These are phyloP conservation scores for Rhipidocladum racemiflorum DNA, from an alignment of 176 grass and related monocot genomes.

Conservation along the genomic window DNA sequence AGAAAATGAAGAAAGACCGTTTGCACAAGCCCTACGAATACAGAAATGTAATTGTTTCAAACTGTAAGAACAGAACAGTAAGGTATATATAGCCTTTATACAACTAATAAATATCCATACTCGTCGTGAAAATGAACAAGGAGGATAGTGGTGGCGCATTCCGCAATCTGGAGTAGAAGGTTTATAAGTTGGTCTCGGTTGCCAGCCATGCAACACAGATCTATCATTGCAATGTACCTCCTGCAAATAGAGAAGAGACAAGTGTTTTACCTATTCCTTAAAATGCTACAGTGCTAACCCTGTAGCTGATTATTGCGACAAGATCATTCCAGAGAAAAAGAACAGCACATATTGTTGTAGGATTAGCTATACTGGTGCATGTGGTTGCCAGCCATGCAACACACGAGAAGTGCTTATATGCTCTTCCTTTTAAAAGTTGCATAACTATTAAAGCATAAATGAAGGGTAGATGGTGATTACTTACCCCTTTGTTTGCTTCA, in stretches of 20 bases:
- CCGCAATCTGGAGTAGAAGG: slow-evolving; percentile 74
- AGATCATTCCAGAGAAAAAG: background rate
- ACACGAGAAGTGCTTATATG: too few species aligned
- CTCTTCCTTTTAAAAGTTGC: too few species aligned
- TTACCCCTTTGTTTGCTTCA: too few species aligned
- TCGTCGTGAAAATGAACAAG: slow-evolving; percentile 79
- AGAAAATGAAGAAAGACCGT: slow-evolving; percentile 58
- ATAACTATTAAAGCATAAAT: too few species aligned
- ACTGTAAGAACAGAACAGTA: slow-evolving; percentile 5
- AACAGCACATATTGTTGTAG: background rate
- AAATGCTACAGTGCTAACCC: too few species aligned
- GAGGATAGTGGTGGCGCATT: slow-evolving; percentile 66
- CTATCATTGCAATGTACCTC: slow-evolving; percentile 92
- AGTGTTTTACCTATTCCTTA: slow-evolving; percentile 29
- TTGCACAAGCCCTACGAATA: slow-evolving; percentile 43
- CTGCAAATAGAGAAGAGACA: slow-evolving; percentile 36
- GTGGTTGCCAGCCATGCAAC: too few species aligned
- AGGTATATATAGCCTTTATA: slow-evolving; percentile 8
- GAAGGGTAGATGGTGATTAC: too few species aligned
- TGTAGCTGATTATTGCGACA: background rate
- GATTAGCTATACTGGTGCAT: slow-evolving; percentile 4
- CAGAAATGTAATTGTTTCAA: slow-evolving; percentile 19
- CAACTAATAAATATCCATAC: slow-evolving; percentile 53
- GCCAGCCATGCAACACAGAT: slow-evolving; percentile 84
- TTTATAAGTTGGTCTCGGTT: slow-evolving; percentile 77